Evolutionary conservation across 1,139 yeast species (phyloP).

Genomic region (Debaryomycetaceae sp.): DNA sequence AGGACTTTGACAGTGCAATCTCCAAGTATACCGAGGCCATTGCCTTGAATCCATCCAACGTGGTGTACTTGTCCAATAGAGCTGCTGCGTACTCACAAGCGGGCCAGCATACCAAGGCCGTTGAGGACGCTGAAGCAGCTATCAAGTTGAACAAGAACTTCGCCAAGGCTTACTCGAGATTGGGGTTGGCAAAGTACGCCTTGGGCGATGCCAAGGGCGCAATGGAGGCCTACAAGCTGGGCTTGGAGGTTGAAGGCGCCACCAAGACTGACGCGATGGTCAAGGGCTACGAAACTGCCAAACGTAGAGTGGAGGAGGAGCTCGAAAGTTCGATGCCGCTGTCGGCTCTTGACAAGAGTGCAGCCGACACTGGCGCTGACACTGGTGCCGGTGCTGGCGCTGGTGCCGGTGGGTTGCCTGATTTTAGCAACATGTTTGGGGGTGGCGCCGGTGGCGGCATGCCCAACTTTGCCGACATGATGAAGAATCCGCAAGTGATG

Average conservation of each 20-base stretch:
- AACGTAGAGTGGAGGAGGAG: constrained; percentile 76
- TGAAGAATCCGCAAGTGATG: constrained; percentile 88
- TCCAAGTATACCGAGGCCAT: constrained; percentile 81
- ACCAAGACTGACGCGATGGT: constrained; percentile 84
- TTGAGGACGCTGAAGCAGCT: constrained; percentile 79
- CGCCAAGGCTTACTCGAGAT: constrained; percentile 90
- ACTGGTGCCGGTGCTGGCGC: constrained; percentile 40
- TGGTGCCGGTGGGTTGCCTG: constrained; percentile 73
- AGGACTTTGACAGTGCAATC: constrained; percentile 66
- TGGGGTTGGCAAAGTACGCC: constrained; percentile 91
- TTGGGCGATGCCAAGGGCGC: constrained; percentile 86
- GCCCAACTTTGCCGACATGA: constrained; percentile 52
- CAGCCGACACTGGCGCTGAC: constrained; percentile 15
- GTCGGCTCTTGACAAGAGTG: constrained; percentile 21
- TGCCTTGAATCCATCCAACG: constrained; percentile 62
- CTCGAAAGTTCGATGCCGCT: constrained; percentile 42
- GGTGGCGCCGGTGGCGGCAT: constrained; percentile 59
- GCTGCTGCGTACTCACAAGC: constrained; percentile 94
- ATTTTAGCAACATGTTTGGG: constrained; percentile 59
- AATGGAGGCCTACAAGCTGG: constrained; percentile 84
- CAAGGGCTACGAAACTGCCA: constrained; percentile 91
- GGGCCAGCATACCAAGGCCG: constrained; percentile 71
- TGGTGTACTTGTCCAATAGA: constrained; percentile 85
- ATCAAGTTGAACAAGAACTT: constrained; percentile 72
- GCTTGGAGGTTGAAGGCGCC: constrained; percentile 83